Conservation (phyloP, 2,329 filamentous ascomycete species). For the Ceratocystis destructans region DNA sequence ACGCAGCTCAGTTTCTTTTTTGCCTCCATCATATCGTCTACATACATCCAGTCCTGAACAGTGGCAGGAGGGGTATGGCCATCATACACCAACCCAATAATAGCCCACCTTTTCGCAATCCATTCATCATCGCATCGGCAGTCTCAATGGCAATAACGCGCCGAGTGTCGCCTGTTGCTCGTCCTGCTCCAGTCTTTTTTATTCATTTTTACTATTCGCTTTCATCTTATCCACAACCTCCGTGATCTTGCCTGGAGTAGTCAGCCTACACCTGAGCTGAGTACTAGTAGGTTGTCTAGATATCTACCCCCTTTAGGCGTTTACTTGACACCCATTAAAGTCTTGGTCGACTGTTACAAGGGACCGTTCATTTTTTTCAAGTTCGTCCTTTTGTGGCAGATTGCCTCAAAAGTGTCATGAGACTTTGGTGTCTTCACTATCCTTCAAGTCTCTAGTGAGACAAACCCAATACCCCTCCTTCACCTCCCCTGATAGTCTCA, state of each 20-base stretch:
- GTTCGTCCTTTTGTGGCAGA: neutral
- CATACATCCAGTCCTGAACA: neutral
- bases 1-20: neutral
- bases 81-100: neutral
- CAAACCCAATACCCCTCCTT: neutral
- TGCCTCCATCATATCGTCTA: neutral
- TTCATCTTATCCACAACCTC: neutral
- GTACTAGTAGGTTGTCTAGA: neutral
- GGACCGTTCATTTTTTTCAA: neutral
- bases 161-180: slow-evolving; percentile 11
- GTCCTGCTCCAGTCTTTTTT: neutral
- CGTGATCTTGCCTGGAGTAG: neutral
- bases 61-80: neutral
- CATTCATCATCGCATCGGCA: neutral
- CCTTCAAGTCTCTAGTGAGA: neutral
- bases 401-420: neutral
- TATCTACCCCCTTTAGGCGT: neutral
- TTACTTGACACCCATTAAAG: neutral
- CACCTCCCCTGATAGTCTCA: neutral
- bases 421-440: neutral
- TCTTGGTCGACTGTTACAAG: neutral
- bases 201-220: neutral
- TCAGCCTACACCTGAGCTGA: neutral
- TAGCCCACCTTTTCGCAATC: neutral
- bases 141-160: slow-evolving; percentile 9